Base-by-base conservation (phyloP, 305 asterid species). In the Fraxinus xanthoxyloides region DNA sequence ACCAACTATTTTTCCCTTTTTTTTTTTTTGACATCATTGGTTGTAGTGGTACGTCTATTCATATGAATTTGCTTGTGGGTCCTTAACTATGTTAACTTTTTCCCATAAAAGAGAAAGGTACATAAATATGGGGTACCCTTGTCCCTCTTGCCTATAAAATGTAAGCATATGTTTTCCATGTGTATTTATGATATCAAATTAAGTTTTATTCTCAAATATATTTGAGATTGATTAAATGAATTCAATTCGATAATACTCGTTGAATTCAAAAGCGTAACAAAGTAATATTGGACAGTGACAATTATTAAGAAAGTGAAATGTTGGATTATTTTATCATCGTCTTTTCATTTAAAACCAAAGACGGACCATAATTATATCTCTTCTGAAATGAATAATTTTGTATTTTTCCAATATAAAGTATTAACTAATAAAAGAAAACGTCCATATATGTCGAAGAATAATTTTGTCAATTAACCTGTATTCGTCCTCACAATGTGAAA, bases 51-150 rank as follows among this genome's bases (percentile, higher is more conserved):
- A n/a, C n/a, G n/a, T 76, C 65, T 59, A 81, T 70, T 35, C 43
- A 21, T 78, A 30, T 30, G 70, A 54, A 56, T 31, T 72, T 84
- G 23, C 51, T n/a, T 9, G 80, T 72, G 84, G 84, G 75, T 81
- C 80, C 73, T 72, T 59, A 3, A 38, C 19, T 38, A 61, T 72
- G 26, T 35, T 73, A 24, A 61, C 17, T 30, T 40, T 78, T 4
- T 31, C 48, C 24, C 38, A 40, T 69, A 65, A 73, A 21, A 69
- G 35, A n/a, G 72, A 34, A 63, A 75, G 38, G 72, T 24, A 7
- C 30, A 8, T 23, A 23, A 63, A 8, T 24, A 3, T 63, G 72
- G 28, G 72, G 72, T 63, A 9, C 34, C 34, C 32, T 24, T 63
- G 32, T 23, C 31, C 31, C 72, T 63, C 40, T 35, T 6, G 10